phyloP scores from a whole-genome alignment of 768 basidiomycete genomes.

The Agaricus subrufescens region DNA sequence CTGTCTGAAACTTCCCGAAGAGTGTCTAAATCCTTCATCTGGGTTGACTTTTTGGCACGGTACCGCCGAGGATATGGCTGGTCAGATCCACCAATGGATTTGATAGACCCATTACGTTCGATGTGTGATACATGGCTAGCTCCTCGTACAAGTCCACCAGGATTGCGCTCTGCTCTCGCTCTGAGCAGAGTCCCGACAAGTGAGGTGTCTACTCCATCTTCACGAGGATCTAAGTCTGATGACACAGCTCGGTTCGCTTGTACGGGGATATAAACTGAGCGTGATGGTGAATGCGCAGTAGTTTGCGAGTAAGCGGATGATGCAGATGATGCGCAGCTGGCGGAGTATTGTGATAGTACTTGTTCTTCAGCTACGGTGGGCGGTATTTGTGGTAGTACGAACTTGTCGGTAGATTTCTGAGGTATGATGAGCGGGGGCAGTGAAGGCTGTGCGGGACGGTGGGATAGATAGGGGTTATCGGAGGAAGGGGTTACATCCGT shows the following conservation, averaged over 20 bases:
- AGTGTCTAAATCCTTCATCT: not conserved
- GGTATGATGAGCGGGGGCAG: constrained; percentile 4
- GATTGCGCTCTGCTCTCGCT: constrained; percentile 7
- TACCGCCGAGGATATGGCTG: not conserved
- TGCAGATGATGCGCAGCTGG: not conserved
- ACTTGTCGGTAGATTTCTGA: not conserved
- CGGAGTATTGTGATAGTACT: not conserved
- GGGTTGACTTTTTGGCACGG: not conserved
- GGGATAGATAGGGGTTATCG: not conserved
- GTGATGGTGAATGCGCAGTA: constrained; percentile 2
- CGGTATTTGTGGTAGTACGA: not conserved
- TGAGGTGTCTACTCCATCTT: not conserved
- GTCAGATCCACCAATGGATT: not conserved
- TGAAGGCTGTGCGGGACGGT: constrained; percentile 2
- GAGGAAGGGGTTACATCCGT: not conserved
- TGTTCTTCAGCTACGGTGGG: not conserved
- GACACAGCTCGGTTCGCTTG: not conserved
- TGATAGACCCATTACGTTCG: constrained; percentile 10
- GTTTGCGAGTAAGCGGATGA: constrained; percentile 7
- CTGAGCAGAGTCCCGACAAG: constrained; percentile 10
- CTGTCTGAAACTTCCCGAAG: not conserved
- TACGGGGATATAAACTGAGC: not conserved
- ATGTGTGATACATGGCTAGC: constrained; percentile 6
- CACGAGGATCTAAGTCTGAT: not conserved
- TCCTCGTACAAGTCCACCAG: constrained; percentile 4